These are phyloP conservation scores for Rhodofomes roseus DNA, from an alignment of 1,284 basidiomycete genomes.

Conservation along the genomic window DNA sequence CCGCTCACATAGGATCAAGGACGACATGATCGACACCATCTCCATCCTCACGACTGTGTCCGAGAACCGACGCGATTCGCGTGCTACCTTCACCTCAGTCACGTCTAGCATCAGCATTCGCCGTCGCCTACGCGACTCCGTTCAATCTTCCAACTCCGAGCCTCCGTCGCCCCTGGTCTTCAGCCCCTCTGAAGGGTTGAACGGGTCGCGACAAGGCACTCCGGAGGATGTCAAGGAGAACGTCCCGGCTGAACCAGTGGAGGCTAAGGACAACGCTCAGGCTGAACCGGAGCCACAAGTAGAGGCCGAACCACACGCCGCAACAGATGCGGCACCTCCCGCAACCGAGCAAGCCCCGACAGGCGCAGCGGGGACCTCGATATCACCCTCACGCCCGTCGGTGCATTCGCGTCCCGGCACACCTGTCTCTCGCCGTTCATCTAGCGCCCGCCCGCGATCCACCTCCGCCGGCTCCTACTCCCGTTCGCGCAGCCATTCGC, in stretches of 20 bases:
- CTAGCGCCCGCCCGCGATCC: neutral
- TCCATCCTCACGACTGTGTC: slow-evolving; percentile 10
- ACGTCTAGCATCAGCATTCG: slow-evolving; percentile 17
- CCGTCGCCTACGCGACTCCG: slow-evolving; percentile 16
- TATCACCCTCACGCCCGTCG: neutral
- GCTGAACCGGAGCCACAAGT: neutral
- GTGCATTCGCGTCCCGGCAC: neutral
- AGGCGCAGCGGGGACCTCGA: neutral
- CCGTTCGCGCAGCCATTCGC: slow-evolving; percentile 7
- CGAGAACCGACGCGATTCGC: slow-evolving; percentile 22
- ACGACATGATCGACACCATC: slow-evolving; percentile 14
- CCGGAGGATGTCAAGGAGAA: neutral
- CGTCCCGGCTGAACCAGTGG: no score
- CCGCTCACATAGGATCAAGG: slow-evolving; percentile 11
- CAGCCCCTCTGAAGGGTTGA: neutral
- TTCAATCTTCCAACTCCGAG: slow-evolving; percentile 15
- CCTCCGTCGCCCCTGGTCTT: slow-evolving; percentile 6
- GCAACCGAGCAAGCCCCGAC: neutral
- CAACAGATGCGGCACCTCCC: neutral
- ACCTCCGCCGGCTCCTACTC: slow-evolving; percentile 12
- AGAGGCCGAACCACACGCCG: no score
- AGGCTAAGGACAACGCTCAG: neutral
- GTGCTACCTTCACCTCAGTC: slow-evolving; percentile 27
- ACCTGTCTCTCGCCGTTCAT: neutral
- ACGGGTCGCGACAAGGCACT: neutral